Evolutionary conservation across 1,284 basidiomycete genomes (phyloP), one percentile per base, ranked within the genome.

Genomic region (Stereum hirsutum): DNA sequence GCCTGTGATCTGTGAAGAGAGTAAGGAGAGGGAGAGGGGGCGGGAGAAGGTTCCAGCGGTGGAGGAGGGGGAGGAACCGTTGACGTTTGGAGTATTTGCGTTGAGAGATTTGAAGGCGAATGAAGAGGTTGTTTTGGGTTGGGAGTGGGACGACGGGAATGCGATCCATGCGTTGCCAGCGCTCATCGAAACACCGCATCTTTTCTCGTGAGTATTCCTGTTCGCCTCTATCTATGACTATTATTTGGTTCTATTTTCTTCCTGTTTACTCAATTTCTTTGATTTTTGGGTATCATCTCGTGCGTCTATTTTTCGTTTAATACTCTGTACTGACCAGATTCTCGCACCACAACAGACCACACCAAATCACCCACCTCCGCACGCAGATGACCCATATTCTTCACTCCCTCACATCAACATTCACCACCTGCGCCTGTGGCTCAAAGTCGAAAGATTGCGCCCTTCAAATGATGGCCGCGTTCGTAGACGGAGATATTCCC

Each of bases 81-180:
- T 95, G 1, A 66, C 71, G 1, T 93, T 97, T 56, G 93, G 83
- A 0, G 65, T 97, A 2, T 97, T 95, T 53, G 89, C 92, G 0
- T 60, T 85, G 15, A 65, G 78, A 14, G 85, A 91, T 51, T 72
- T 97, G 47, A 75, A 75, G 46, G 76, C 78, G 28, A 74, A 84
- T 40, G 91, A 95, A 54, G 95, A 98, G 63, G 78, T 98, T 31
- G 80, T 94, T 0, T 63, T 97, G 0, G 89, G 86, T 0, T 98
- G 94, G 92, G 92, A 96, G 58, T 97, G 93, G 94, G 93, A 96
- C 53, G 93, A 97, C 54, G 79, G 81, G 5, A 89, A 92, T 56
- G 81, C 88, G 0, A 80, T 96, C 0, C 94, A 97, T 61, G 68
- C 77, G 40, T 65, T 97, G 0, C 87, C 86, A 4, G 77, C 79